phyloP scores from a whole-genome alignment of 352 stramenopile genomes.

The Globisporangium iwayamae region DNA sequence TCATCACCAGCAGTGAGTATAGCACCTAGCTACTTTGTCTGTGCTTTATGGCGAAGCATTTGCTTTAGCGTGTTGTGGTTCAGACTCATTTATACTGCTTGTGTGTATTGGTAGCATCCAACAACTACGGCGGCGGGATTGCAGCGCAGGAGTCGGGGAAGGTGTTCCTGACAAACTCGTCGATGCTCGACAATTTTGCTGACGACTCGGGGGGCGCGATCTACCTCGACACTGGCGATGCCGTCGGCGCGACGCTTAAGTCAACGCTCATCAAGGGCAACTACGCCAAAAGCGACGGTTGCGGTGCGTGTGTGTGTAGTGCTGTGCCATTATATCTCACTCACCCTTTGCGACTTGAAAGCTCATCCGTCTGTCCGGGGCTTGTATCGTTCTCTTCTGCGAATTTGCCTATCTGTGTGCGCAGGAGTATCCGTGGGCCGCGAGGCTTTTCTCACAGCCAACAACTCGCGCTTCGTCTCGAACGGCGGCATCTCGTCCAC shows the following conservation, averaged over 20 bases:
- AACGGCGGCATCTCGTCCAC: slow-evolving; percentile 46
- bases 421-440: slow-evolving; percentile 51
- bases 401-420: neutral
- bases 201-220: slow-evolving; percentile 60
- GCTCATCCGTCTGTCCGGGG: no score
- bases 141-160: slow-evolving; percentile 36
- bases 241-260: slow-evolving; percentile 31
- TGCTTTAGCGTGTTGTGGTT: neutral
- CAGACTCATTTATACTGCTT: neutral
- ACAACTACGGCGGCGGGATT: slow-evolving; percentile 47
- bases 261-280: slow-evolving; percentile 29
- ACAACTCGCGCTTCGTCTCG: slow-evolving; percentile 22
- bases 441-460: slow-evolving; percentile 27
- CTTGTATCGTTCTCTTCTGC: no score
- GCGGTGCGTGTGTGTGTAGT: slow-evolving; percentile 22
- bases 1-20: slow-evolving; percentile 36
- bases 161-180: slow-evolving; percentile 21
- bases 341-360: no score
- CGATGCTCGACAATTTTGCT: slow-evolving; percentile 39
- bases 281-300: slow-evolving; percentile 39
- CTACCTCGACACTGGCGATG: slow-evolving; percentile 49
- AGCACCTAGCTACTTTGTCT: slow-evolving; percentile 19
- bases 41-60: neutral
- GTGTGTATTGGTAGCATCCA: slow-evolving; percentile 24
- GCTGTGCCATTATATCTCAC: no score